Evolutionary conservation across 352 stramenopile species (phyloP).

Genomic region (Phytophthora ohioensis): DNA sequence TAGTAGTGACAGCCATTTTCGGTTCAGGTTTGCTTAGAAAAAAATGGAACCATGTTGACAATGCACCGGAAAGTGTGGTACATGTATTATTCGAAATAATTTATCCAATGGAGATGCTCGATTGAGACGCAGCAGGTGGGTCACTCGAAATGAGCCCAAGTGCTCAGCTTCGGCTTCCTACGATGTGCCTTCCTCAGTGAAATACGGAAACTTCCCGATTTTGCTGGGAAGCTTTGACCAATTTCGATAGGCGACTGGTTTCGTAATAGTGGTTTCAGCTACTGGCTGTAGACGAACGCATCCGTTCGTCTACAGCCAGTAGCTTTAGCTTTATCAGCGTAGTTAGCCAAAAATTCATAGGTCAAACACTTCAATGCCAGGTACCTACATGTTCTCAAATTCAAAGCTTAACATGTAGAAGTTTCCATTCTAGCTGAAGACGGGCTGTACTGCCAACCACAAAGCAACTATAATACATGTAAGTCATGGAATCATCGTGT

Average conservation of each 20-base stretch:
- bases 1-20: too few species aligned
- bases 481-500: too few species aligned
- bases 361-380: too few species aligned
- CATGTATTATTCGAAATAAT: neutral
- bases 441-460: neutral
- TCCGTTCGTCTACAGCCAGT: neutral
- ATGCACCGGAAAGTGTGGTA: conserved; percentile 7
- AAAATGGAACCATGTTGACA: neutral
- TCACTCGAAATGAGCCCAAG: neutral
- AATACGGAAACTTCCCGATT: conserved; percentile 13
- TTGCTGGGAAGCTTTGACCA: conserved; percentile 20
- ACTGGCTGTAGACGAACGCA: conserved; percentile 22
- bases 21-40: neutral
- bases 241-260: conserved; percentile 27
- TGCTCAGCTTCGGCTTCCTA: neutral
- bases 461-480: neutral
- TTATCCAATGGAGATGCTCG: neutral
- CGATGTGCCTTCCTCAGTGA: conserved; percentile 13
- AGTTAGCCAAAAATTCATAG: too few species aligned
- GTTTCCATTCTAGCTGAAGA: neutral
- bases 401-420: neutral
- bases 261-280: conserved; percentile 6
- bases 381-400: neutral
- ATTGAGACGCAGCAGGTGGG: neutral
- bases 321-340: too few species aligned